phyloP scores from a whole-genome alignment of 768 basidiomycete genomes.

The Hypholoma sublateritium region DNA sequence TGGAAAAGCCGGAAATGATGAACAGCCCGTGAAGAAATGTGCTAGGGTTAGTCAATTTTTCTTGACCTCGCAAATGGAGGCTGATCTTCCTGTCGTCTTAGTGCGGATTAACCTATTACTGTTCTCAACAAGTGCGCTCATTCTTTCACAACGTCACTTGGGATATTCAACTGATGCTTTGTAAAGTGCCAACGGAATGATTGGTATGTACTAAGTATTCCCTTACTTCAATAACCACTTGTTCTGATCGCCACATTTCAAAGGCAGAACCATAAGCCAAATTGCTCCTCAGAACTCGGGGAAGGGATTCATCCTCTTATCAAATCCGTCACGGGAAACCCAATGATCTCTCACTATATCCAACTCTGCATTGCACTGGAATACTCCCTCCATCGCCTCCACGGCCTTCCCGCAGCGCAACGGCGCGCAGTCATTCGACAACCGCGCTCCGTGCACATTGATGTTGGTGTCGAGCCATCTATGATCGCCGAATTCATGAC shows the following conservation, averaged over 20 bases:
- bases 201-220: slow-evolving; percentile 8
- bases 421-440: slow-evolving; percentile 7
- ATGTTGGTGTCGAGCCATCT: slow-evolving; percentile 20
- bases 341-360: slow-evolving; percentile 18
- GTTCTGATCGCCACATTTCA: neutral
- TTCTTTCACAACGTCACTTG: neutral
- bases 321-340: slow-evolving; percentile 16
- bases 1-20: slow-evolving; percentile 1
- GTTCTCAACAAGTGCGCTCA: slow-evolving; percentile 12
- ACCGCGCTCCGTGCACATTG: slow-evolving; percentile 14
- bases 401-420: neutral
- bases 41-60: slow-evolving; percentile 1
- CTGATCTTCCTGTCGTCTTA: neutral
- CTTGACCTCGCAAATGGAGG: neutral
- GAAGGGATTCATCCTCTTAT: slow-evolving; percentile 15
- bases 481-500: slow-evolving; percentile 20
- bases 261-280: slow-evolving; percentile 14
- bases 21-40: slow-evolving; percentile 11
- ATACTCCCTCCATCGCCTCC: slow-evolving; percentile 10
- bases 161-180: neutral
- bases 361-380: slow-evolving; percentile 13
- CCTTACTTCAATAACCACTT: no score
- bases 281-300: slow-evolving; percentile 12
- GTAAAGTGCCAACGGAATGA: slow-evolving; percentile 16
- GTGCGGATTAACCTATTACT: slow-evolving; percentile 15